These are phyloP conservation scores for Endotrypanum monterogeii DNA, from an alignment of 208 protist genomes.

Conservation along the genomic window DNA sequence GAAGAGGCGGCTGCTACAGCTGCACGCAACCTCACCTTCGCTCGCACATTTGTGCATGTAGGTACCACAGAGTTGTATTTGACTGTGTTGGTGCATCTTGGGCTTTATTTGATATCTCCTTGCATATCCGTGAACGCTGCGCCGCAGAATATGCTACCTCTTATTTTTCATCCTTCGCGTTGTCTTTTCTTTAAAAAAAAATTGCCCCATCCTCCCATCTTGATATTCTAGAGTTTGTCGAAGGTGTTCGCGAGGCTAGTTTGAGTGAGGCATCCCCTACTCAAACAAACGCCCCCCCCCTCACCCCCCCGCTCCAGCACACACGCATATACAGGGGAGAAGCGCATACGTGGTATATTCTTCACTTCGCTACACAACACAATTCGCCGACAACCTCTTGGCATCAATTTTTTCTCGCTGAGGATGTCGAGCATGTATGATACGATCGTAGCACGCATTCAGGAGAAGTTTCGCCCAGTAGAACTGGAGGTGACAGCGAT, in stretches of 20 bases:
- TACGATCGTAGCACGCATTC: slow-evolving; percentile 40
- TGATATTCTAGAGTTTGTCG: background rate
- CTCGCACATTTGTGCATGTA: background rate
- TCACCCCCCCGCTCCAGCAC: no score
- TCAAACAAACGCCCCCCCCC: background rate
- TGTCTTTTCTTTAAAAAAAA: no score
- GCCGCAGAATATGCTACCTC: background rate
- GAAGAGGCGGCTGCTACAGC: background rate
- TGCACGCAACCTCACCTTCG: background rate
- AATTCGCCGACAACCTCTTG: background rate
- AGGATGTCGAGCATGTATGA: slow-evolving; percentile 22
- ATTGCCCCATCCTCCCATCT: background rate
- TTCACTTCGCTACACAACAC: background rate
- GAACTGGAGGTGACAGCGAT: slow-evolving; percentile 47
- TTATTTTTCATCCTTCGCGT: slow-evolving; percentile 8
- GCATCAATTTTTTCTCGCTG: background rate
- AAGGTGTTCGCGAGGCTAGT: background rate
- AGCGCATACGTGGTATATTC: background rate
- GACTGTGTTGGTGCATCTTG: background rate
- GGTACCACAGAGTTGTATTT: background rate
- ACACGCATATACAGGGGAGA: background rate
- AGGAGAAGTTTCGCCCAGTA: slow-evolving; percentile 36
- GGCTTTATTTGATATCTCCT: background rate
- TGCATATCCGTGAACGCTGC: background rate
- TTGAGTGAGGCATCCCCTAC: background rate